Evolutionary conservation across 179 eudicot species (phyloP), one percentile per base, ranked within the genome.

Genomic region (Corrigiola litoralis): DNA sequence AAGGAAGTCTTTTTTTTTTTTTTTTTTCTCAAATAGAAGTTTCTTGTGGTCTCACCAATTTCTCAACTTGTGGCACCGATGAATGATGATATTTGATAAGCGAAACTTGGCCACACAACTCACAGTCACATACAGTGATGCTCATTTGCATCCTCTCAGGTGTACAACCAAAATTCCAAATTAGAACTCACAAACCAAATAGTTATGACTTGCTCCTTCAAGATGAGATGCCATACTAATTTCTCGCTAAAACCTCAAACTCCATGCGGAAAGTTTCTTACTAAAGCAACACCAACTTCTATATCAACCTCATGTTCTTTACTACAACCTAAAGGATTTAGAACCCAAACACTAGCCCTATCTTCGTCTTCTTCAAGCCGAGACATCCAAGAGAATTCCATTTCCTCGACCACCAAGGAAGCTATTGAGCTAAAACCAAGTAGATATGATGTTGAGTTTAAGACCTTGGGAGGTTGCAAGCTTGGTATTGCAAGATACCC

Each of bases 401-500:
- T 42, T 58, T 66, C 79, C 51, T 64, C 75, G 31, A 50, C 72
- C 28, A 47, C 51, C 1, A 64, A 69, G 49, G 70, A 46, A 48
- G 63, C 66, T 40, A 18, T 31, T 31, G n/a, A 24, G n/a, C n/a
- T 32, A 10, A 63, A 73, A 80, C 29, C 78, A 23, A 70, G 42
- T 72, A 36, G 14, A 6, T 79, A 74, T 64, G 50, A 56, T 24
- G 67, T 75, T 24, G 72, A 69, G 20, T 75, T 75, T 54, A 58
- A 64, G 67, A 69, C 89, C 1, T 58, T 81, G 58, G 84, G 75
- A 51, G 82, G 79, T 25, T 90, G 99, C 87, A 86, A 80, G 63
- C 91, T 94, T 5, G 94, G 99, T n/a, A 94, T 94, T 28, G 70
- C 91, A 4, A 76, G 88, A 27, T 94, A 87, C 40, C 98, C 98